Percentiles rank a stretch among this genome's conserved stretches.
Conservation (phyloP, 1,284 basidiomycete species). For the Meripilus lineatus region DNA sequence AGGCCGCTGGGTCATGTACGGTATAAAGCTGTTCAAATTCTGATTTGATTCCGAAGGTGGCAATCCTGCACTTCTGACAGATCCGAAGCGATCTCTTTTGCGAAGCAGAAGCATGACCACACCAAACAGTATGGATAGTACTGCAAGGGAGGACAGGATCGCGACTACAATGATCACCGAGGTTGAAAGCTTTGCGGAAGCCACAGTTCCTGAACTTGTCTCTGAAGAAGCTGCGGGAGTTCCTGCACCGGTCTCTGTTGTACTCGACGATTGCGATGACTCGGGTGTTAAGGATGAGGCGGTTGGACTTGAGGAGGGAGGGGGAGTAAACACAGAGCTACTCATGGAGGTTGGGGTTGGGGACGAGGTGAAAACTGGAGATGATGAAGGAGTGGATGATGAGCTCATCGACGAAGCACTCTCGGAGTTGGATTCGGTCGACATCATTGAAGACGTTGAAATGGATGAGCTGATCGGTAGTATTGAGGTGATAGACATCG, state of each 20-base stretch:
- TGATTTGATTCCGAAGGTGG: neutral
- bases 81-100: too few species aligned
- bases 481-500: too few species aligned
- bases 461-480: neutral
- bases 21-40: neutral
- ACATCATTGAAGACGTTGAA: neutral
- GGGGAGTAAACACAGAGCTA: too few species aligned
- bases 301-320: neutral
- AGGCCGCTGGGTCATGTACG: too few species aligned
- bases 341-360: too few species aligned
- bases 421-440: neutral
- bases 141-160: constrained; percentile 19
- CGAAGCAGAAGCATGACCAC: constrained; percentile 16
- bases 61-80: neutral
- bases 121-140: constrained; percentile 17
- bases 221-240: too few species aligned
- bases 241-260: neutral
- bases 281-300: neutral
- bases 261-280: neutral
- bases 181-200: constrained; percentile 12
- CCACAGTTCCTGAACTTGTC: constrained; percentile 5
- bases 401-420: neutral
- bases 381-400: neutral
- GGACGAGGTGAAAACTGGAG: neutral
- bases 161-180: constrained; percentile 24